phyloP scores from a whole-genome alignment of 108 stramenopile genomes.

The Cyclotella distinguenda region DNA sequence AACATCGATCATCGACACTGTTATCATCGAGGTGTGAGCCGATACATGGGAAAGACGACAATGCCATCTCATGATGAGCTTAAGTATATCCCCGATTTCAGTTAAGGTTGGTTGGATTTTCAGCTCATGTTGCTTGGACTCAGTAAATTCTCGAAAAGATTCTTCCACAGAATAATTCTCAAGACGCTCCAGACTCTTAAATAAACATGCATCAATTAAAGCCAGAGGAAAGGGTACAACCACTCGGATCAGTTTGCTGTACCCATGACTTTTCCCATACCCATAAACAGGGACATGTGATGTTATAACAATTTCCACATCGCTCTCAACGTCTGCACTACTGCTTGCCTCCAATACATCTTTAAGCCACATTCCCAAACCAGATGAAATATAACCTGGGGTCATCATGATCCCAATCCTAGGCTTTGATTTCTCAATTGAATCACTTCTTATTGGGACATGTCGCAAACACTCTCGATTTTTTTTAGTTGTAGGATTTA shows the following conservation, averaged over 20 bases:
- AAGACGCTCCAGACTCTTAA: slow-evolving; percentile 1
- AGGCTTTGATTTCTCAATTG: slow-evolving; percentile 15
- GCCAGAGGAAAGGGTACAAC: slow-evolving; percentile 58
- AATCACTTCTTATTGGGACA: too few relatives aligned
- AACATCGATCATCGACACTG: slow-evolving; percentile 47
- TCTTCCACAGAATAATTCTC: not conserved
- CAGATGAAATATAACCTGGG: slow-evolving; percentile 21
- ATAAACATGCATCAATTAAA: slow-evolving; percentile 34
- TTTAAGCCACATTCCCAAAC: slow-evolving; percentile 19
- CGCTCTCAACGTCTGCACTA: slow-evolving; percentile 3
- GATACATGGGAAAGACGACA: slow-evolving; percentile 85
- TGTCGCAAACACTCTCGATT: slow-evolving; percentile 36
- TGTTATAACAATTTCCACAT: slow-evolving; percentile 50
- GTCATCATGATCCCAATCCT: slow-evolving; percentile 39
- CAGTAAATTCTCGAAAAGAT: not conserved
- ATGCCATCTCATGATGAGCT: slow-evolving; percentile 80
- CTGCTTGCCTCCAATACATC: not conserved
- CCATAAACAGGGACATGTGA: slow-evolving; percentile 86
- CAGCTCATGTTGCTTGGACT: too few relatives aligned
- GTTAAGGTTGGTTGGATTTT: slow-evolving; percentile 21
- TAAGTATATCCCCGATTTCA: slow-evolving; percentile 42
- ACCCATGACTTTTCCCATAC: slow-evolving; percentile 89
- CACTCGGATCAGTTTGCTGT: slow-evolving; percentile 70
- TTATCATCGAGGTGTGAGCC: slow-evolving; percentile 83
- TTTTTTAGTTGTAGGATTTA: slow-evolving; percentile 31